Conservation (phyloP, 2,329 filamentous ascomycete genomes). For the Neospermospora avenae region DNA sequence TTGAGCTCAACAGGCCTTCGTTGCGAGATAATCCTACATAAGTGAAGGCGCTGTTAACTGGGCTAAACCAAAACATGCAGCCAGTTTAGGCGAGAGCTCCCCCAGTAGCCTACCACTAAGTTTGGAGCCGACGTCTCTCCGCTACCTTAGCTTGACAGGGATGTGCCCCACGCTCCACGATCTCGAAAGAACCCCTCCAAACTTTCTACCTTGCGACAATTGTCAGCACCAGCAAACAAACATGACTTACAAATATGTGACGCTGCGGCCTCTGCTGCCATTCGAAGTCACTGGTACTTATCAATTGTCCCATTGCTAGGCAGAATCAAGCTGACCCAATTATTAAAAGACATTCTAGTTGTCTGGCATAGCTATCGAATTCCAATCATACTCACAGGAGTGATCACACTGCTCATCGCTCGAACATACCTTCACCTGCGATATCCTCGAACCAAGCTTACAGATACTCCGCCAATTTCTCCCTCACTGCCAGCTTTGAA, state of each 20-base stretch:
- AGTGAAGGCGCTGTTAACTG: no score
- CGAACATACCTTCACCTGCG: slow-evolving; percentile 35
- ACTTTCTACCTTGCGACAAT: no score
- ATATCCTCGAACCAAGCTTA: slow-evolving; percentile 32
- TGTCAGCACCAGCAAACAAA: no score
- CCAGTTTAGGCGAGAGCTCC: no score
- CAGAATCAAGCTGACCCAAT: not conserved
- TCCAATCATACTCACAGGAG: slow-evolving; percentile 41
- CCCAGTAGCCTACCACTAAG: no score
- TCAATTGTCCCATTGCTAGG: not conserved
- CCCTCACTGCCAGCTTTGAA: slow-evolving; percentile 24
- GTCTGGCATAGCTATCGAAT: slow-evolving; percentile 47
- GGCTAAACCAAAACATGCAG: no score
- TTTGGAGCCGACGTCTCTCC: not conserved
- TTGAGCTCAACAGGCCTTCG: no score
- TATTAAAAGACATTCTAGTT: slow-evolving; percentile 26
- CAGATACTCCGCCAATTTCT: slow-evolving; percentile 30
- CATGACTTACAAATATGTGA: slow-evolving; percentile 25
- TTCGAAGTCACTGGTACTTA: slow-evolving; percentile 21
- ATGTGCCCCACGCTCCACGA: not conserved
- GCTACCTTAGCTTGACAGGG: no score
- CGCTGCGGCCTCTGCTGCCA: slow-evolving; percentile 16
- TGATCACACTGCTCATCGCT: slow-evolving; percentile 37
- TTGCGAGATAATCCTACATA: no score
- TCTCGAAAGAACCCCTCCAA: no score